Evolutionary conservation across 495 filamentous ascomycete species (phyloP).

Genomic region (Talaromyces stipitatus): DNA sequence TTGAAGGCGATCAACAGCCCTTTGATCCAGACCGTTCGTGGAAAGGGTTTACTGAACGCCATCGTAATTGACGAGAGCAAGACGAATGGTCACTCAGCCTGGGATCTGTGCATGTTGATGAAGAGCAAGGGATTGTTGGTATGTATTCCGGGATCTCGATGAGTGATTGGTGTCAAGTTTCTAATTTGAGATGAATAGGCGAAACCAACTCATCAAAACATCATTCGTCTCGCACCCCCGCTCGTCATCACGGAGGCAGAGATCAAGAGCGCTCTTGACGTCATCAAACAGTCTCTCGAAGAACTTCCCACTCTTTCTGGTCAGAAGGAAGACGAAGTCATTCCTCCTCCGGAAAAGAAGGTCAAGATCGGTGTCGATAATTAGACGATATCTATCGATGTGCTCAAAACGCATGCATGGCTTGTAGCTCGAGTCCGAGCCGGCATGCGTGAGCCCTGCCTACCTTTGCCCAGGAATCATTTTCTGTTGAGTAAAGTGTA

Average conservation of each 20-base stretch:
- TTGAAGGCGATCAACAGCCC: conserved; percentile 63
- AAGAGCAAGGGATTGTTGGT: conserved; percentile 94
- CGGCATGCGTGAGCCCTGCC: conserved; percentile 6
- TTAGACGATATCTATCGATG: conserved; percentile 19
- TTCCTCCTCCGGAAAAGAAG: conserved; percentile 43
- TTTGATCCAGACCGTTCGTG: conserved; percentile 75
- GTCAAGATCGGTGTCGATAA: conserved; percentile 43
- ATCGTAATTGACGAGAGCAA: conserved; percentile 92
- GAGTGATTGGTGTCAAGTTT: background rate
- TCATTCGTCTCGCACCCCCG: conserved; percentile 59
- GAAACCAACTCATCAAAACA: conserved; percentile 97
- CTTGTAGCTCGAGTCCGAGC: conserved; percentile 9
- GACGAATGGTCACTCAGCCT: conserved; percentile 77
- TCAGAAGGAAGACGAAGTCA: conserved; percentile 33
- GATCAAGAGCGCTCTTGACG: conserved; percentile 38
- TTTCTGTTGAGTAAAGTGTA: background rate
- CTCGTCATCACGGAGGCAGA: conserved; percentile 51
- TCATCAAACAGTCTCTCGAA: conserved; percentile 40
- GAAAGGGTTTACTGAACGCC: conserved; percentile 92
- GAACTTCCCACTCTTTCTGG: conserved; percentile 46
- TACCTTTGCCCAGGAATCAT: conserved; percentile 13
- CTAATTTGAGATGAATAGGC: conserved; percentile 44
- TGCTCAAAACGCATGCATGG: conserved; percentile 5
- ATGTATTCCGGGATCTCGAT: conserved; percentile 20
- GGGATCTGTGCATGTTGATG: conserved; percentile 93